phyloP scores from a whole-genome alignment of 1,139 yeast species.

The Suhomyces chickasaworum region DNA sequence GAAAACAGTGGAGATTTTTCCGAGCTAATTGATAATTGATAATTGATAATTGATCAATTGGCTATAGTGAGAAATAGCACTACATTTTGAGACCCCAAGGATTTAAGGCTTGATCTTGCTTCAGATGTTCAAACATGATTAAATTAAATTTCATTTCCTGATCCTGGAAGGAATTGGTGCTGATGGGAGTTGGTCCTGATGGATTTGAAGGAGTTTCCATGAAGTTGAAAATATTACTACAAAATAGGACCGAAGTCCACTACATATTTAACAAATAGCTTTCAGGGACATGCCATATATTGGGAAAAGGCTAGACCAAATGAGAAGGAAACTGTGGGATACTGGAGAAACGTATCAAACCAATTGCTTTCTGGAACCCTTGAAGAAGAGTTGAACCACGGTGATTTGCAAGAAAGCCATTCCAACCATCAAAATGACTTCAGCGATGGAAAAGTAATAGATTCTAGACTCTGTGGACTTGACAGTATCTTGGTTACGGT shows the following conservation, averaged over 20 bases:
- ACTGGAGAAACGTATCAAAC: constrained; percentile 40
- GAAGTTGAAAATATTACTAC: neutral
- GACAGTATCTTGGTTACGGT: constrained; percentile 90
- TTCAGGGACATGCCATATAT: neutral
- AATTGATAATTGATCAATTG: too few species aligned
- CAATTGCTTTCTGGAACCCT: constrained; percentile 77
- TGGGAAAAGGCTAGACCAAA: constrained; percentile 1
- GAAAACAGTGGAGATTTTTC: neutral
- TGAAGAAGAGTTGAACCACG: constrained; percentile 84
- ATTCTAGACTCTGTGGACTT: constrained; percentile 85
- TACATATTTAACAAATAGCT: neutral
- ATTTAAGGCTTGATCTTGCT: too few species aligned
- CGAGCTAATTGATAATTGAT: neutral
- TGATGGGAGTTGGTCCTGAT: too few species aligned
- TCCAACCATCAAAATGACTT: constrained; percentile 77
- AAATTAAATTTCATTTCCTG: too few species aligned
- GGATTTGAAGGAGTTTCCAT: too few species aligned
- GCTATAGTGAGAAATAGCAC: too few species aligned
- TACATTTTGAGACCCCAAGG: too few species aligned
- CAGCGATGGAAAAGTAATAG: constrained; percentile 80
- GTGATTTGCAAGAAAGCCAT: constrained; percentile 85
- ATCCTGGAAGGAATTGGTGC: too few species aligned
- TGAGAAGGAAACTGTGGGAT: neutral
- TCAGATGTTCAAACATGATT: too few species aligned
- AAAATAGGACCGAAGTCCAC: neutral